phyloP scores from a whole-genome alignment of 2,329 filamentous ascomycete species.

The Fusarium chaquense region DNA sequence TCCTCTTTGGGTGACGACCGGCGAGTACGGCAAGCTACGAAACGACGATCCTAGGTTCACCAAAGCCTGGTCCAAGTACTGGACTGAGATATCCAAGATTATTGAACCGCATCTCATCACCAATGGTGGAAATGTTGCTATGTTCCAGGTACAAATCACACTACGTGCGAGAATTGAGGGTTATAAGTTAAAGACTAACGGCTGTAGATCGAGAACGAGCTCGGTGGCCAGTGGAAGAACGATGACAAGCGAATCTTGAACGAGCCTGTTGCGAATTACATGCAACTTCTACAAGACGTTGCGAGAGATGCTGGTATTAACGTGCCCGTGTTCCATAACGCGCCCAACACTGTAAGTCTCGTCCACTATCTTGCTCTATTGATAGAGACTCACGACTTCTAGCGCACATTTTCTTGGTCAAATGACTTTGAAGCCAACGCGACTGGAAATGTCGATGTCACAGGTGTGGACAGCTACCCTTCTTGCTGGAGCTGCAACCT shows the following conservation, averaged over 20 bases:
- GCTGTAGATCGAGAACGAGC: constrained; percentile 65
- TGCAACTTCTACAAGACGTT: constrained; percentile 66
- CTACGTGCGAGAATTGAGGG: fast-evolving
- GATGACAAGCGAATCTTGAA: constrained; percentile 60
- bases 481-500: constrained; percentile 74
- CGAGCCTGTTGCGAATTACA: constrained; percentile 63
- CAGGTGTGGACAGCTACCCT: constrained; percentile 65
- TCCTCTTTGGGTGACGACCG: constrained; percentile 72
- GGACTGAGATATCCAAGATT: constrained; percentile 62
- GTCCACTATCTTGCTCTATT: fast-evolving
- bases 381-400: constrained; percentile 37
- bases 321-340: constrained; percentile 69
- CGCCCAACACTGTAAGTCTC: constrained; percentile 66
- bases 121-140: constrained; percentile 66
- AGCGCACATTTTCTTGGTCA: constrained; percentile 64
- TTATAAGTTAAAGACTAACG: not conserved
- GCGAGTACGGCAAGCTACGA: constrained; percentile 65
- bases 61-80: constrained; percentile 66
- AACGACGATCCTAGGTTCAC: constrained; percentile 66
- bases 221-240: constrained; percentile 58
- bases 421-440: constrained; percentile 66
- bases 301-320: constrained; percentile 69
- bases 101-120: constrained; percentile 66
- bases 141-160: constrained; percentile 55
- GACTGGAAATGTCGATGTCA: constrained; percentile 67